Evolutionary conservation across 176 grass and related monocot genomes (phyloP).

Genomic region (Oryza glaberrima): DNA sequence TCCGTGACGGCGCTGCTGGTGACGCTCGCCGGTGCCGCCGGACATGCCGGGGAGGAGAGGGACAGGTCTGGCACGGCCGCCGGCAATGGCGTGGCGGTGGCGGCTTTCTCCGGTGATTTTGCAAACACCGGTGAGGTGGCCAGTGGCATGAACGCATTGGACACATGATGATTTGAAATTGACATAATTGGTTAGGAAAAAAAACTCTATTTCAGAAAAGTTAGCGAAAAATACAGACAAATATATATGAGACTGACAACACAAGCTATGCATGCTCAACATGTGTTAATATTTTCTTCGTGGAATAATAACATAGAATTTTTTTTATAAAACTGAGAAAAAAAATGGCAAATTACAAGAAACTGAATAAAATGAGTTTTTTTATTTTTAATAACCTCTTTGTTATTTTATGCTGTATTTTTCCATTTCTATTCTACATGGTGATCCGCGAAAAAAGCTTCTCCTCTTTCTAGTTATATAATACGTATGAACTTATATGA

Average conservation of each 20-base stretch:
- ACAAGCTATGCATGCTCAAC: background rate
- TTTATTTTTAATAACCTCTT: too few relatives aligned
- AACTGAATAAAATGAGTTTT: background rate
- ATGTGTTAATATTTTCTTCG: background rate
- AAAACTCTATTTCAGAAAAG: background rate
- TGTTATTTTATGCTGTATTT: background rate
- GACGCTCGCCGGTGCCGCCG: slow-evolving; percentile 31
- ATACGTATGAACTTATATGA: too few relatives aligned
- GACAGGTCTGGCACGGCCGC: slow-evolving; percentile 50
- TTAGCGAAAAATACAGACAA: background rate
- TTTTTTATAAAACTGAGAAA: too few relatives aligned
- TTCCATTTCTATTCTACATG: background rate
- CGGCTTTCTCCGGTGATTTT: slow-evolving; percentile 11
- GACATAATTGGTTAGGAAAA: slow-evolving; percentile 9
- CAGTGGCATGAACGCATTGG: slow-evolving; percentile 28
- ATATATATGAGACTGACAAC: background rate
- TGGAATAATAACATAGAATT: background rate
- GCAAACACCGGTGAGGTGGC: background rate
- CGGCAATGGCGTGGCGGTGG: background rate
- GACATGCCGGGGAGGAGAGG: slow-evolving; percentile 41
- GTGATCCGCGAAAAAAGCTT: background rate
- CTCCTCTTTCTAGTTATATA: background rate
- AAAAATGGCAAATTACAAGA: background rate
- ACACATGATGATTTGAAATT: slow-evolving; percentile 36
- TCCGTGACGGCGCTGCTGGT: slow-evolving; percentile 40